phyloP scores from a whole-genome alignment of 495 filamentous ascomycete genomes.

The Delitschia confertaspora region DNA sequence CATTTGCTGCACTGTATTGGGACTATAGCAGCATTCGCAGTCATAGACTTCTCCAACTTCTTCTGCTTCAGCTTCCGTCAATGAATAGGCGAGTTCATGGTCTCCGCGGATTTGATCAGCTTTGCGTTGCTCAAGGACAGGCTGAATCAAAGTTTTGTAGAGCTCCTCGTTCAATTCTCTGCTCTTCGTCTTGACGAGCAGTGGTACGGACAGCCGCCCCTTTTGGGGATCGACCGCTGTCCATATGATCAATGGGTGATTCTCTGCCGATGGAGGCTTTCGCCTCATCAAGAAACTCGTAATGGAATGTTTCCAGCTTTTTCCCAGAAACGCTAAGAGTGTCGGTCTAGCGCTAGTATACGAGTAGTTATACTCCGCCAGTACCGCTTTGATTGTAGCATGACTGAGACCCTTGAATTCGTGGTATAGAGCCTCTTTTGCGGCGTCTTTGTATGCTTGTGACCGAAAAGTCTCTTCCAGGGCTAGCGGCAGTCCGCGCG shows the following conservation, averaged over 20 bases:
- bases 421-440: slow-evolving; percentile 50
- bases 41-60: slow-evolving; percentile 63
- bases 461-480: slow-evolving; percentile 66
- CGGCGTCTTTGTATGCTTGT: slow-evolving; percentile 61
- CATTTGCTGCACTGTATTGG: slow-evolving; percentile 72
- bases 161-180: slow-evolving; percentile 77
- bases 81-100: slow-evolving; percentile 48
- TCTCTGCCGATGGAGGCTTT: slow-evolving; percentile 50
- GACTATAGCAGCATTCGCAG: slow-evolving; percentile 81
- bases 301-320: slow-evolving; percentile 80
- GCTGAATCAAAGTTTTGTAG: slow-evolving; percentile 54
- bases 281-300: slow-evolving; percentile 63
- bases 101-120: slow-evolving; percentile 56
- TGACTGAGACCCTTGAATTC: slow-evolving; percentile 77
- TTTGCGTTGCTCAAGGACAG: slow-evolving; percentile 47
- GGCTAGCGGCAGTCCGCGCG: slow-evolving; percentile 41
- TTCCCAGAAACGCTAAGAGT: slow-evolving; percentile 62
- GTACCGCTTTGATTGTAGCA: slow-evolving; percentile 75
- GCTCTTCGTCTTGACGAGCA: slow-evolving; percentile 61
- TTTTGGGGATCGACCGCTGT: slow-evolving; percentile 39
- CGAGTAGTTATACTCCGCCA: slow-evolving; percentile 84
- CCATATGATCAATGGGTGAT: slow-evolving; percentile 61
- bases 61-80: slow-evolving; percentile 72
- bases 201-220: slow-evolving; percentile 44
- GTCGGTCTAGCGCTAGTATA: slow-evolving; percentile 70